phyloP scores from a whole-genome alignment of 1,284 basidiomycete genomes.

The Phylloboletellus chloephorus region DNA sequence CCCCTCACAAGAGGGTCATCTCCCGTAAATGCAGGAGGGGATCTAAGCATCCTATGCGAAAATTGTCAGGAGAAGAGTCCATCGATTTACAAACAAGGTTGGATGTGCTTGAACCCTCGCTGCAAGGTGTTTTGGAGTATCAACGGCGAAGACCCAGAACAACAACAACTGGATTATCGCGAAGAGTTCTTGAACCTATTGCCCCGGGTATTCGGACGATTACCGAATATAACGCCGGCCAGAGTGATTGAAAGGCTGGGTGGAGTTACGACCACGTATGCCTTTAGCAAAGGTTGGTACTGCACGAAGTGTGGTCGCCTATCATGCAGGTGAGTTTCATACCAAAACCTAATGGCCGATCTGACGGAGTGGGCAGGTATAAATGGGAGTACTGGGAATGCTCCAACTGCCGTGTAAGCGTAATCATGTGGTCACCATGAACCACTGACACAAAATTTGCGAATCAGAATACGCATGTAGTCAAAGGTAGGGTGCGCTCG shows the following conservation, averaged over 20 bases:
- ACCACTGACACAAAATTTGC: constrained; percentile 1
- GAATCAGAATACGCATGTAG: constrained; percentile 13
- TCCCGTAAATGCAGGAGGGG: neutral
- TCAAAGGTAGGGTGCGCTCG: constrained; percentile 22
- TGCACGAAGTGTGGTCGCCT: constrained; percentile 63
- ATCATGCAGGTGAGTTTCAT: constrained; percentile 53
- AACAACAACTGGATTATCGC: constrained; percentile 42
- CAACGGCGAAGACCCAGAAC: constrained; percentile 26
- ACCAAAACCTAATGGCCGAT: constrained; percentile 1
- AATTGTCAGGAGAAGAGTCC: constrained; percentile 42
- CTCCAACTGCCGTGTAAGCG: constrained; percentile 38
- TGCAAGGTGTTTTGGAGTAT: constrained; percentile 54
- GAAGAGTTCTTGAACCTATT: constrained; percentile 41
- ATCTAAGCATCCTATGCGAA: constrained; percentile 22
- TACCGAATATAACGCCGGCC: constrained; percentile 35
- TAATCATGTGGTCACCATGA: neutral
- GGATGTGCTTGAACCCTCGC: constrained; percentile 57
- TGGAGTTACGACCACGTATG: constrained; percentile 45
- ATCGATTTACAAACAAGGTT: constrained; percentile 48
- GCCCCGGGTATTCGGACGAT: constrained; percentile 19
- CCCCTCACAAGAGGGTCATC: neutral
- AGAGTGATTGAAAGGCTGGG: constrained; percentile 19
- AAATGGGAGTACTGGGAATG: constrained; percentile 75
- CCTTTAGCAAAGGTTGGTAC: constrained; percentile 64
- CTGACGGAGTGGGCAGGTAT: constrained; percentile 37